A percentile compares a stretch with the other conserved stretches of the same genome.
phyloP scores from a whole-genome alignment of 108 stramenopile species.

The Poteriospumella lacustris region DNA sequence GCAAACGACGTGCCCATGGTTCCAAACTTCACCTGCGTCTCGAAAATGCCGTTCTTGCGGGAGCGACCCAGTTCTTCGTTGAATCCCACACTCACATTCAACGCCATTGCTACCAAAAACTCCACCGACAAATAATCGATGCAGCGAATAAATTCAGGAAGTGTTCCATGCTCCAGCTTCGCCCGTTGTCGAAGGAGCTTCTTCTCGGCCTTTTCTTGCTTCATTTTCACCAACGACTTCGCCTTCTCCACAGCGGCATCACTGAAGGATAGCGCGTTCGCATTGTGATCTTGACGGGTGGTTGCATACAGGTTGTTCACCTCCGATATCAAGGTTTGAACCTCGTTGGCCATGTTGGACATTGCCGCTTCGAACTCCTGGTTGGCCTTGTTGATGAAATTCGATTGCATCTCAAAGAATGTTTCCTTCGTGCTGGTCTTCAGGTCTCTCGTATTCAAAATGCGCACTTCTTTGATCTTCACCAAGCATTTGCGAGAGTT shows the following conservation, averaged over 20 bases:
- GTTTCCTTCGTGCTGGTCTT: slow-evolving; percentile 40
- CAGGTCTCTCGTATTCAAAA: slow-evolving; percentile 42
- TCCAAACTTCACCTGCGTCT: slow-evolving; percentile 40
- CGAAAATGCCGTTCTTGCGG: slow-evolving; percentile 47
- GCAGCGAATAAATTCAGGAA: slow-evolving; percentile 55
- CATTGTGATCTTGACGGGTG: slow-evolving; percentile 26
- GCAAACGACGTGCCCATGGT: slow-evolving; percentile 27
- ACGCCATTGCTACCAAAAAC: slow-evolving; percentile 43
- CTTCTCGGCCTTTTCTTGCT: slow-evolving; percentile 49
- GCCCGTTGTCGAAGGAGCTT: slow-evolving; percentile 34
- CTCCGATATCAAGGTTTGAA: slow-evolving; percentile 39
- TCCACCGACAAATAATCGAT: slow-evolving; percentile 60
- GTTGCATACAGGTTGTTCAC: slow-evolving; percentile 34
- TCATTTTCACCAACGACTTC: slow-evolving; percentile 49
- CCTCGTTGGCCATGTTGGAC: slow-evolving; percentile 21
- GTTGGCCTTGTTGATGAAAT: background rate
- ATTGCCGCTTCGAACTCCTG: background rate
- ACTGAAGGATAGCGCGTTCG: background rate
- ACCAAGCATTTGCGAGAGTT: slow-evolving; percentile 35
- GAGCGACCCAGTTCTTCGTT: slow-evolving; percentile 40
- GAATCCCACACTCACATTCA: slow-evolving; percentile 35
- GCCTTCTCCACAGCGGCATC: slow-evolving; percentile 43
- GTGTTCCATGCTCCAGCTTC: slow-evolving; percentile 37
- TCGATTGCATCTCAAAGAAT: slow-evolving; percentile 18
- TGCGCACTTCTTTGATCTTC: slow-evolving; percentile 36